phyloP scores from a whole-genome alignment of 1,139 yeast genomes.

The Suhomyces bolitotheri region DNA sequence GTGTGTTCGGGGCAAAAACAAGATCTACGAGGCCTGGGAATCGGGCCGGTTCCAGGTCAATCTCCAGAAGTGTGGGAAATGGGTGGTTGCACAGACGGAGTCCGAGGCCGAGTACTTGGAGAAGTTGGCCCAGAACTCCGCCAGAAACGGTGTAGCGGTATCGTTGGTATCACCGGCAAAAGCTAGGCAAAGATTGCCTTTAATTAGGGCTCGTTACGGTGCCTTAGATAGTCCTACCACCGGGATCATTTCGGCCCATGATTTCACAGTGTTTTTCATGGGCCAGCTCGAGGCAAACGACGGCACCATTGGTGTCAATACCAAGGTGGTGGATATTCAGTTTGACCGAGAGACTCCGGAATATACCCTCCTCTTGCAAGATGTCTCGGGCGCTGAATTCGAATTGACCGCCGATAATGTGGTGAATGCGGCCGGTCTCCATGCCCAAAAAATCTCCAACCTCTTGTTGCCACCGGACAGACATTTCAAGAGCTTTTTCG shows the following conservation, averaged over 20 bases:
- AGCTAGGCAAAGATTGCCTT: slow-evolving; percentile 59
- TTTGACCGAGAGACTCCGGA: slow-evolving; percentile 21
- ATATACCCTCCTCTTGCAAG: slow-evolving; percentile 34
- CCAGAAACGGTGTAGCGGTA: slow-evolving; percentile 57
- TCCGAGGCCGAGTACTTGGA: slow-evolving; percentile 60
- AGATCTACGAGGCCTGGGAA: slow-evolving; percentile 54
- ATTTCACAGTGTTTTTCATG: slow-evolving; percentile 60
- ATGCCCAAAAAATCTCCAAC: slow-evolving; percentile 70
- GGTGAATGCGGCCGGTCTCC: slow-evolving; percentile 76
- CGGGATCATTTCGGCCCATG: slow-evolving; percentile 83
- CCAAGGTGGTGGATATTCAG: slow-evolving; percentile 52
- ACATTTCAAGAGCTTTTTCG: slow-evolving; percentile 62
- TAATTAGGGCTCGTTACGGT: slow-evolving; percentile 61
- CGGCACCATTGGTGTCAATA: slow-evolving; percentile 65
- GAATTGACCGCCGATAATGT: slow-evolving; percentile 56
- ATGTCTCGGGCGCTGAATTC: slow-evolving; percentile 37
- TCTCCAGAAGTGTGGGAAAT: slow-evolving; percentile 71
- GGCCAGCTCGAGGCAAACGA: slow-evolving; percentile 54
- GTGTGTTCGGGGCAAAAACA: slow-evolving; percentile 72
- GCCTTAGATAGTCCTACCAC: slow-evolving; percentile 78
- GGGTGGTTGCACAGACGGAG: slow-evolving; percentile 83
- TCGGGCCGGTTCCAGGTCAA: slow-evolving; percentile 51
- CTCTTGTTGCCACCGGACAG: slow-evolving; percentile 64
- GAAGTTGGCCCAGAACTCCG: slow-evolving; percentile 50
- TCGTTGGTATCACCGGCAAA: slow-evolving; percentile 48